Evolutionary conservation across 2,329 filamentous ascomycete species (phyloP).

Genomic region (Claviceps sp.): DNA sequence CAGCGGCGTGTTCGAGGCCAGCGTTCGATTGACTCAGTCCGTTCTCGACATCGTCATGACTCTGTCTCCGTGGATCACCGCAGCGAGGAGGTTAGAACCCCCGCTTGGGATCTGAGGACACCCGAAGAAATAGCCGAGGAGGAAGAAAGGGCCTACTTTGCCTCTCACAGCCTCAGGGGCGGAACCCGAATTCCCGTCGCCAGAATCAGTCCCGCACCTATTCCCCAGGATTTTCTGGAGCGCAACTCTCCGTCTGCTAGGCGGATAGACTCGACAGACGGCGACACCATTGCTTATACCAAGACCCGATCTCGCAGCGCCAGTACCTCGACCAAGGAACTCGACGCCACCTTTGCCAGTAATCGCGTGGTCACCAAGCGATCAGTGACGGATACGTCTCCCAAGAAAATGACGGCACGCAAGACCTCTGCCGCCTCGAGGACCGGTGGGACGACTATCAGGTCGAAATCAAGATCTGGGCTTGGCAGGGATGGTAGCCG

Average conservation of each 20-base stretch:
- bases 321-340: constrained; percentile 38
- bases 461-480: constrained; percentile 50
- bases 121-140: constrained; percentile 65
- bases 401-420: constrained; percentile 35
- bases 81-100: constrained; percentile 21
- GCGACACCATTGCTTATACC: constrained; percentile 43
- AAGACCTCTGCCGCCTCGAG: constrained; percentile 34
- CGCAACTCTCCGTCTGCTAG: constrained; percentile 57
- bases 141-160: constrained; percentile 37
- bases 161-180: constrained; percentile 41
- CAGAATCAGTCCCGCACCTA: constrained; percentile 64
- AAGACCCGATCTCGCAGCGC: constrained; percentile 59
- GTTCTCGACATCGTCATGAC: constrained; percentile 29
- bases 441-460: constrained; percentile 27
- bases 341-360: constrained; percentile 8
- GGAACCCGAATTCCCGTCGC: constrained; percentile 79
- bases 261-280: constrained; percentile 41
- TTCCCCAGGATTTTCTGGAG: constrained; percentile 58
- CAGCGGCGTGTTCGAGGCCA: constrained; percentile 18
- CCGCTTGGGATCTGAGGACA: constrained; percentile 58
- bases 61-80: constrained; percentile 24
- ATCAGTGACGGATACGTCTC: constrained; percentile 35
- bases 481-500: constrained; percentile 36
- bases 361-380: constrained; percentile 22
- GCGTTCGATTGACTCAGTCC: constrained; percentile 3